Percentiles rank a stretch among this genome's conserved stretches.
These are phyloP conservation scores for Hypoxylon rickii DNA, from an alignment of 495 filamentous ascomycete species.

Conservation along the genomic window DNA sequence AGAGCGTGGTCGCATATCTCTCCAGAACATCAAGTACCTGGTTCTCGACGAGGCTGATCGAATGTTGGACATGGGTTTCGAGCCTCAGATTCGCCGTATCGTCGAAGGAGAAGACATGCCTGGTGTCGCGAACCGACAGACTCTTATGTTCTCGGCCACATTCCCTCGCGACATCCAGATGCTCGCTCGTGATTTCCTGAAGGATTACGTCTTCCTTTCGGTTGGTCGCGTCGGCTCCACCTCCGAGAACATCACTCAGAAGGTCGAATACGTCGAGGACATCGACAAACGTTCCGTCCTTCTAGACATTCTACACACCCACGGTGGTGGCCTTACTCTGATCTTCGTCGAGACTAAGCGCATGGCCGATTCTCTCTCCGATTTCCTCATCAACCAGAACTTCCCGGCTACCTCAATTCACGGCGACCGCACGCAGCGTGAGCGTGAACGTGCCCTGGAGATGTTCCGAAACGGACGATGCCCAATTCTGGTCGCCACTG, in stretches of 20 bases:
- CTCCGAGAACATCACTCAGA: conserved; percentile 99
- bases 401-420: conserved; percentile 99
- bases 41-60: conserved; percentile 99
- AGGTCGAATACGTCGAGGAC: conserved; percentile 97
- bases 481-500: conserved; percentile 95
- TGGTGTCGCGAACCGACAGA: conserved; percentile 79
- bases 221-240: conserved; percentile 99
- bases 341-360: conserved; percentile 99
- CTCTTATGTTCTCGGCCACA: conserved; percentile 99
- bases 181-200: conserved; percentile 96
- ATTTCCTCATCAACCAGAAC: conserved; percentile 96
- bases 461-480: conserved; percentile 95
- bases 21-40: conserved; percentile 97
- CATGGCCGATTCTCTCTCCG: conserved; percentile 96
- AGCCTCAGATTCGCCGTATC: conserved; percentile 98
- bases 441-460: conserved; percentile 96
- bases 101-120: conserved; percentile 99
- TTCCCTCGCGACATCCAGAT: conserved; percentile 99
- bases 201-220: conserved; percentile 97
- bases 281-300: conserved; percentile 96
- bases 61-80: conserved; percentile 99
- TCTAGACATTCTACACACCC: conserved; percentile 94
- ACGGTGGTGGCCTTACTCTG: conserved; percentile 86
- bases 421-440: conserved; percentile 96
- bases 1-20: conserved; percentile 96